Conservation (phyloP, 805 yeast genomes). For the Metschnikowia shivogae region DNA sequence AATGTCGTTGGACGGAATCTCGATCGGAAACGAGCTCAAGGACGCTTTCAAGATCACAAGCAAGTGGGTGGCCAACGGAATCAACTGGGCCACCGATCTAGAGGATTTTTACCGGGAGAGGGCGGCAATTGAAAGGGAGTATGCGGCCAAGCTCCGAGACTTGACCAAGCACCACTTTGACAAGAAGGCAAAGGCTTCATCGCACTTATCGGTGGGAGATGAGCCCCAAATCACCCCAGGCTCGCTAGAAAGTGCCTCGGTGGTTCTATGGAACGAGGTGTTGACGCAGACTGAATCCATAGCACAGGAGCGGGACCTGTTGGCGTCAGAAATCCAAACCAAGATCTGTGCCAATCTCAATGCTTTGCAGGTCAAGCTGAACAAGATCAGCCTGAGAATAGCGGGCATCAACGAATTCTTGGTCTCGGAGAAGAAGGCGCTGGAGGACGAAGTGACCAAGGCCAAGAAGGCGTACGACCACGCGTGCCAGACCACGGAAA, state of each 20-base stretch:
- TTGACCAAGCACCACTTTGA: constrained; percentile 67
- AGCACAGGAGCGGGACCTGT: constrained; percentile 58
- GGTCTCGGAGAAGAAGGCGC: constrained; percentile 40
- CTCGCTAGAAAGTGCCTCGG: constrained; percentile 79
- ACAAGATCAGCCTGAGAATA: constrained; percentile 51
- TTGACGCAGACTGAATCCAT: constrained; percentile 77
- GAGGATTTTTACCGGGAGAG: constrained; percentile 83
- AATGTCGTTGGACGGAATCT: constrained; percentile 21
- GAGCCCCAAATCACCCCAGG: constrained; percentile 92
- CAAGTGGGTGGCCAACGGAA: constrained; percentile 73
- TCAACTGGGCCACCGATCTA: constrained; percentile 72
- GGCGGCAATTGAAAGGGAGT: constrained; percentile 77
- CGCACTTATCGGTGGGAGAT: constrained; percentile 81
- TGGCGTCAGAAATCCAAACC: constrained; percentile 56
- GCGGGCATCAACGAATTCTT: constrained; percentile 58
- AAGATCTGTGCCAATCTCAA: constrained; percentile 60
- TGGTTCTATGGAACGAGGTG: constrained; percentile 88
- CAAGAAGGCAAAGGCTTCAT: constrained; percentile 66
- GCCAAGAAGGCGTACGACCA: constrained; percentile 77
- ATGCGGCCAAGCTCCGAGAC: constrained; percentile 60
- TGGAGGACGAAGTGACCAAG: constrained; percentile 56
- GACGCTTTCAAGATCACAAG: constrained; percentile 77
- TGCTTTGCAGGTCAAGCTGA: constrained; percentile 50
- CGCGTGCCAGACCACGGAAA: constrained; percentile 76
- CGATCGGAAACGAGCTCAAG: constrained; percentile 69